Evolutionary conservation across 805 yeast species (phyloP), one percentile per base, ranked within the genome.

Genomic region (Hanseniaspora valbyensis): DNA sequence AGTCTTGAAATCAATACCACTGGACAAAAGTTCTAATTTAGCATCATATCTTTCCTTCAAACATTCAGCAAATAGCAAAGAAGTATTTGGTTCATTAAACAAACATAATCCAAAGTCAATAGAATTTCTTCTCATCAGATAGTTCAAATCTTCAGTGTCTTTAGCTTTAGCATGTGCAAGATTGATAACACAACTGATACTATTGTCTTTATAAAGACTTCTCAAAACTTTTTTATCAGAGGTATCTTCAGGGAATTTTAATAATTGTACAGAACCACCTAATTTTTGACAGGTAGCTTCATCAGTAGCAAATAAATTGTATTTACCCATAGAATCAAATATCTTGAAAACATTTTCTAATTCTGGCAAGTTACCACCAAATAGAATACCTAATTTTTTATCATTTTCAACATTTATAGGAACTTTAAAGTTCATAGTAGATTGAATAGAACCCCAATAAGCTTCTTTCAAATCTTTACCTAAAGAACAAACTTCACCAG

Each of bases 401-500:
- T 26, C 32, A 21, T 36, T 13, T 14, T 42, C 49, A 55, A 78
- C 70, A 38, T 95, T 94, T 63, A 75, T 72, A 55, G 98, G 98
- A 45, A 92, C 78, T 61, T 85, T 76, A 80, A 92, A 92, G 76
- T 90, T 90, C 96, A 89, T 92, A 37, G 95, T 88, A 45, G 95
- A 77, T 74, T 92, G 96, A 60, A 90, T 79, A 14, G 97, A 82
- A 41, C 96, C 83, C 97, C 97, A 92, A 76, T 92, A 92, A 32
- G 97, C 95, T 69, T 92, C 97, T 52, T 75, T 60, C 55, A 83
- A 66, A 67, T 86, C 82, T 55, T 73, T 73, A 59, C 99, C 99
- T 65, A 92, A 92, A 65, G 96, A 85, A 28, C 98, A 98, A 65
- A 92, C 84, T 71, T 92, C 99, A 68, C 99, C 99, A 48, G 99